These are phyloP conservation scores for Gentiana dahurica DNA, from an alignment of 257 asterid genomes.

Conservation along the genomic window DNA sequence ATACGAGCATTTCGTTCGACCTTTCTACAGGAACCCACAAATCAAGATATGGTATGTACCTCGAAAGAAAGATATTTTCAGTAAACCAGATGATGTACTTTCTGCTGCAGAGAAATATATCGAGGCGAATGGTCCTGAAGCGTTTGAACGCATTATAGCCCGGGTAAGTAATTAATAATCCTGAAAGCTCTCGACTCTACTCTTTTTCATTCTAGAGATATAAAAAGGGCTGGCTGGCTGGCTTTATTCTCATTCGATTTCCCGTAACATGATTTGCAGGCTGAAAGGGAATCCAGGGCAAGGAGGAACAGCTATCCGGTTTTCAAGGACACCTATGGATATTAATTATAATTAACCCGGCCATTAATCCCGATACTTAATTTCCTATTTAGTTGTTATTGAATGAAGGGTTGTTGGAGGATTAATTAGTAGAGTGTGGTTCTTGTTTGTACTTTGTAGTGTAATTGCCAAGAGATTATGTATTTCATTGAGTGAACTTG, in stretches of 20 bases:
- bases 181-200: neutral
- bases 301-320: slow-evolving; percentile 64
- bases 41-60: slow-evolving; percentile 71
- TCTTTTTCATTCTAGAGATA: neutral
- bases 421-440: too few relatives aligned
- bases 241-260: neutral
- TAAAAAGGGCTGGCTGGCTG: neutral
- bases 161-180: slow-evolving; percentile 28
- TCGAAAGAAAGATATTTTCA: slow-evolving; percentile 43
- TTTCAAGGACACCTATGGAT: slow-evolving; percentile 46
- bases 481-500: slow-evolving; percentile 16
- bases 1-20: slow-evolving; percentile 66
- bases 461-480: too few relatives aligned
- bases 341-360: slow-evolving; percentile 6
- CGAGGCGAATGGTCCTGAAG: slow-evolving; percentile 74
- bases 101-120: slow-evolving; percentile 79
- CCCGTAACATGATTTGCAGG: slow-evolving; percentile 19
- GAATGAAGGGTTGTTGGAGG: too few relatives aligned
- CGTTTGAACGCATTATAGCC: slow-evolving; percentile 71
- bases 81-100: slow-evolving; percentile 62
- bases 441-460: too few relatives aligned
- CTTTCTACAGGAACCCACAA: slow-evolving; percentile 68
- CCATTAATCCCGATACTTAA: too few relatives aligned
- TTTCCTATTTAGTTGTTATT: too few relatives aligned
- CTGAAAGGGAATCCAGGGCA: slow-evolving; percentile 72